Conservation (phyloP, 2,329 filamentous ascomycete genomes). For the Parascedosporium putredinis region DNA sequence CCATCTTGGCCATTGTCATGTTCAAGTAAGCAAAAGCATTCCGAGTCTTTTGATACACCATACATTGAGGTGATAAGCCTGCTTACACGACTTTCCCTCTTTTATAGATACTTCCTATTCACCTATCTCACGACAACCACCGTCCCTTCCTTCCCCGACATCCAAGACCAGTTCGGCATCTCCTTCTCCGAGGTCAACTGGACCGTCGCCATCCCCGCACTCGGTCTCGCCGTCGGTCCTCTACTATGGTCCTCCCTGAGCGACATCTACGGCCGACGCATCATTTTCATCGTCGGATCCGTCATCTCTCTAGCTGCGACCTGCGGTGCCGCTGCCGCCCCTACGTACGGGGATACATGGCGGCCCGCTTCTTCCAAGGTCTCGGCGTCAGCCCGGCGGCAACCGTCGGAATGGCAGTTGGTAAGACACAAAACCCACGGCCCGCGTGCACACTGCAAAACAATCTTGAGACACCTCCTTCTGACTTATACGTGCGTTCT, state of each 20-base stretch:
- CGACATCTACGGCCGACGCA: conserved; percentile 52
- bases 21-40: too few relatives aligned
- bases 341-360: conserved; percentile 41
- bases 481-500: too few relatives aligned
- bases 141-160: conserved; percentile 36
- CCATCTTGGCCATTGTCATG: conserved; percentile 41
- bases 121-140: conserved; percentile 48
- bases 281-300: conserved; percentile 42
- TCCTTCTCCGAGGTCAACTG: not conserved
- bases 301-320: conserved; percentile 21
- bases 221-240: conserved; percentile 52
- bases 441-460: too few relatives aligned
- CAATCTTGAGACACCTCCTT: too few relatives aligned
- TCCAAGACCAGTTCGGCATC: conserved; percentile 6
- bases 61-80: too few relatives aligned
- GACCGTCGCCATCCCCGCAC: conserved; percentile 54
- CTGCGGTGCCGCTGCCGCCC: conserved; percentile 22
- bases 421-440: too few relatives aligned
- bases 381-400: conserved; percentile 42
- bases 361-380: conserved; percentile 48
- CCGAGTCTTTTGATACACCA: too few relatives aligned
- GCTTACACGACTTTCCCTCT: too few relatives aligned
- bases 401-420: conserved; percentile 43
- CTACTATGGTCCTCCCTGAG: conserved; percentile 57
- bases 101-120: conserved; percentile 41